phyloP scores from a whole-genome alignment of 176 grass and related monocot species.

The Oryza coarctata region DNA sequence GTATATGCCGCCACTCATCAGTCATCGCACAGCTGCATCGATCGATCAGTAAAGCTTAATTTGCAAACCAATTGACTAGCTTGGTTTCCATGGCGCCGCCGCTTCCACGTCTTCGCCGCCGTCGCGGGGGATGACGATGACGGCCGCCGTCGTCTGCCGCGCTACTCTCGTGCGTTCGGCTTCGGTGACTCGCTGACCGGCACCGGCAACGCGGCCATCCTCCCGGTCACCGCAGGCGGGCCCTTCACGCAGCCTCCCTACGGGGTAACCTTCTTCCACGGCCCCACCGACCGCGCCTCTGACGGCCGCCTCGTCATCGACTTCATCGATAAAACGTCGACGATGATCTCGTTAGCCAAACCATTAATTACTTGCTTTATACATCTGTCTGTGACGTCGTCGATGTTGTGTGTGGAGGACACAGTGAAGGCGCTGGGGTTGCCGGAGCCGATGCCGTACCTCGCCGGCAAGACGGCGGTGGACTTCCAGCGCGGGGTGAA shows the following conservation, averaged over 20 bases:
- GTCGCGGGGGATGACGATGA: neutral
- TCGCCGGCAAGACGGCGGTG: slow-evolving; percentile 36
- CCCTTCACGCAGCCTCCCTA: slow-evolving; percentile 15
- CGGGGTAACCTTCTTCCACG: slow-evolving; percentile 31
- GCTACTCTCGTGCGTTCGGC: slow-evolving; percentile 20
- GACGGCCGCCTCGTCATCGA: slow-evolving; percentile 29
- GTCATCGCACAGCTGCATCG: neutral
- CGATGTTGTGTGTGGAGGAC: no score
- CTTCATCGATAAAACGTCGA: slow-evolving; percentile 21
- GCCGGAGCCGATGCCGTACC: slow-evolving; percentile 47
- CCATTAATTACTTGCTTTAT: no score
- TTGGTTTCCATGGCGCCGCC: slow-evolving; percentile 20
- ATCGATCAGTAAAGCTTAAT: neutral
- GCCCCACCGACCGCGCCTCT: slow-evolving; percentile 24
- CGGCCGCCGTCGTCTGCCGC: neutral
- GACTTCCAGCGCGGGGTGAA: slow-evolving; percentile 51
- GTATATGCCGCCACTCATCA: no score
- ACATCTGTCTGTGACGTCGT: no score
- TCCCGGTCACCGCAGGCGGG: neutral
- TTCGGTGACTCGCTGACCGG: slow-evolving; percentile 39
- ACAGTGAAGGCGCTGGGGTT: slow-evolving; percentile 43
- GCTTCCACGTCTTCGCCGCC: neutral
- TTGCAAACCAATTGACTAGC: no score
- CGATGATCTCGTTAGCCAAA: neutral
- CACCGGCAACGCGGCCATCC: slow-evolving; percentile 21